Percentiles rank a stretch among this genome's conserved stretches.
These are phyloP conservation scores for Aaosphaeria pasadenensis DNA, from an alignment of 2,329 filamentous ascomycete species.

Conservation along the genomic window DNA sequence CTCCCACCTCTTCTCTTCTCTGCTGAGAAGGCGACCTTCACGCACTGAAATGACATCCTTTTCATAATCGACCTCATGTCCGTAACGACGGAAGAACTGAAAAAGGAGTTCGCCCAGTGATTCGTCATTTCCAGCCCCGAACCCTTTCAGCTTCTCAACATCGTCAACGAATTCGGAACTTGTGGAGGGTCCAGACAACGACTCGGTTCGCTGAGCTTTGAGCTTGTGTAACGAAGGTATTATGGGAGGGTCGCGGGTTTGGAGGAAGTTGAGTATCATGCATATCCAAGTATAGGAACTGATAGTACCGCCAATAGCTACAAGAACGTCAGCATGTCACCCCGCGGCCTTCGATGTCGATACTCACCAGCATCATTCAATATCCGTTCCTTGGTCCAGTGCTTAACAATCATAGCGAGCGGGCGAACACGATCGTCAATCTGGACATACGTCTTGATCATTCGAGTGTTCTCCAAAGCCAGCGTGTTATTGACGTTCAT, in stretches of 20 bases:
- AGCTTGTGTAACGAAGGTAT: conserved; percentile 81
- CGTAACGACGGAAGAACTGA: conserved; percentile 92
- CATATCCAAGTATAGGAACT: conserved; percentile 99
- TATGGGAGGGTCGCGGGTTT: conserved; percentile 79
- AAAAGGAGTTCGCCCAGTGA: conserved; percentile 85
- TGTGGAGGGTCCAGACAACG: conserved; percentile 57
- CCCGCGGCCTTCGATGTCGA: background rate
- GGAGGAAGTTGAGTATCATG: conserved; percentile 93
- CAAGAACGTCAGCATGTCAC: conserved; percentile 7
- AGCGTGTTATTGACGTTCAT: conserved; percentile 99
- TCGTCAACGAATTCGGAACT: conserved; percentile 85
- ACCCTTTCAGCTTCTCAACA: conserved; percentile 68
- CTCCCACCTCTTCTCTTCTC: conserved; percentile 87
- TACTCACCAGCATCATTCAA: conserved; percentile 91
- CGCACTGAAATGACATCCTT: conserved; percentile 81
- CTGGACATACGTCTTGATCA: conserved; percentile 96
- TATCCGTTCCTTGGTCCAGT: conserved; percentile 91
- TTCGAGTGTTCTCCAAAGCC: conserved; percentile 91
- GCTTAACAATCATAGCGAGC: conserved; percentile 93
- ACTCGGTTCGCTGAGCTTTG: conserved; percentile 58
- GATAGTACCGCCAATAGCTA: conserved; percentile 87
- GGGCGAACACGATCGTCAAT: conserved; percentile 87
- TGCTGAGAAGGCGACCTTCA: conserved; percentile 72
- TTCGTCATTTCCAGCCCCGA: conserved; percentile 76
- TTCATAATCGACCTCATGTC: conserved; percentile 88